These are phyloP conservation scores for Pharus latifolius DNA, from an alignment of 176 grass and related monocot species.

Conservation along the genomic window DNA sequence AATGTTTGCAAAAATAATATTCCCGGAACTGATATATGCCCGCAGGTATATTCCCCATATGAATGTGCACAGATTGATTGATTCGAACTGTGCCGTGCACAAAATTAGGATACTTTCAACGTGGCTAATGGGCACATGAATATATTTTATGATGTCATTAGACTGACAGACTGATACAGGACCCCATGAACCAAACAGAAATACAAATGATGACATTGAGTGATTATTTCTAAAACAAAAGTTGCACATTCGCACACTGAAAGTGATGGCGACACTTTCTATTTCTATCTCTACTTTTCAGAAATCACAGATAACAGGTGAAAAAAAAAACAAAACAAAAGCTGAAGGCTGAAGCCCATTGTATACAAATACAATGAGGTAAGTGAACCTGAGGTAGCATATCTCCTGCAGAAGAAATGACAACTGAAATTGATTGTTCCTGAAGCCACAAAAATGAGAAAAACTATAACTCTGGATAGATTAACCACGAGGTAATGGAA, in stretches of 20 bases:
- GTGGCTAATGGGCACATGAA: background rate
- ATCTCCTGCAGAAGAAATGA: constrained; percentile 76
- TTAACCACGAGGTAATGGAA: background rate
- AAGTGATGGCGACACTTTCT: no score
- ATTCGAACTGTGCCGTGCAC: background rate
- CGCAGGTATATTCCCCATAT: background rate
- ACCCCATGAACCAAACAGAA: background rate
- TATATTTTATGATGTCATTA: background rate
- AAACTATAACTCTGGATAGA: background rate
- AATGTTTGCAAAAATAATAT: no score
- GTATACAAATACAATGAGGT: constrained; percentile 17
- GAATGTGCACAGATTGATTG: background rate
- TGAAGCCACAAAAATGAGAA: constrained; percentile 23
- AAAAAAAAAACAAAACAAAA: background rate
- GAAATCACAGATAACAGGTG: background rate
- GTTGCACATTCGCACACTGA: background rate
- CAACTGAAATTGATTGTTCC: constrained; percentile 86
- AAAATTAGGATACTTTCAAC: background rate
- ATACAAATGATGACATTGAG: background rate
- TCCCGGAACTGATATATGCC: no score
- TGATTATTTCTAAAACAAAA: background rate
- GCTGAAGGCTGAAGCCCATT: background rate
- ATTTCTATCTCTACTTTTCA: background rate
- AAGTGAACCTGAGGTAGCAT: constrained; percentile 86
- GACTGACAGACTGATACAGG: background rate